Percentiles rank a stretch among this genome's conserved stretches.
phyloP scores from a whole-genome alignment of 2,329 filamentous ascomycete species.

The Coniochaeta prunicola region DNA sequence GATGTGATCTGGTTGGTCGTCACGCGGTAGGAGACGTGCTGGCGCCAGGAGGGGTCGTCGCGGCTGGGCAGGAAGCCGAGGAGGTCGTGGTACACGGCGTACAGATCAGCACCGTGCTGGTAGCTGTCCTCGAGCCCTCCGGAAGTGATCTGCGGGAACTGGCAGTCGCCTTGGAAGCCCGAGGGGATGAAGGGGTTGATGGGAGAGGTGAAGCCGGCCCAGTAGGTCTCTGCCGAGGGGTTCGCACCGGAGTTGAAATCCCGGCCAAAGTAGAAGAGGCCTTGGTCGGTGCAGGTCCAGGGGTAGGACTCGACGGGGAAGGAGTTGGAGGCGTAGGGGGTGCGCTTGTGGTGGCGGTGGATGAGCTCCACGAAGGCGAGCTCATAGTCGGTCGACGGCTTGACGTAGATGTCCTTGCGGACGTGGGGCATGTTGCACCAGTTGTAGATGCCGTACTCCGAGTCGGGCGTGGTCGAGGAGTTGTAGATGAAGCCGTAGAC shows the following conservation, averaged over 20 bases:
- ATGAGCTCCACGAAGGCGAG: slow-evolving; percentile 74
- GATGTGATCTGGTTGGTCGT: slow-evolving; percentile 79
- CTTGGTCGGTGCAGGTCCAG: slow-evolving; percentile 67
- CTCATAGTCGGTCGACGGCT: slow-evolving; percentile 50
- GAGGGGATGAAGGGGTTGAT: slow-evolving; percentile 59
- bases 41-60: slow-evolving; percentile 29
- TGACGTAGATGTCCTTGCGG: slow-evolving; percentile 58
- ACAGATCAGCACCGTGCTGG: slow-evolving; percentile 70
- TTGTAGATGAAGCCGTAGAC: slow-evolving; percentile 71
- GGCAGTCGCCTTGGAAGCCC: slow-evolving; percentile 67
- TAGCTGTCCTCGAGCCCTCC: slow-evolving; percentile 66
- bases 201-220: slow-evolving; percentile 53
- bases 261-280: slow-evolving; percentile 61
- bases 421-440: slow-evolving; percentile 88
- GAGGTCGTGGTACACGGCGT: slow-evolving; percentile 65
- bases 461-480: slow-evolving; percentile 49
- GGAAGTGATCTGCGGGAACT: slow-evolving; percentile 74
- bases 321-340: slow-evolving; percentile 69
- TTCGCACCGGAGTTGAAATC: slow-evolving; percentile 29
- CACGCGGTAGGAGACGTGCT: slow-evolving; percentile 57
- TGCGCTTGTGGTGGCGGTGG: slow-evolving; percentile 79
- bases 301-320: slow-evolving; percentile 66
- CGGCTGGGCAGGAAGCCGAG: slow-evolving; percentile 57
- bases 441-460: slow-evolving; percentile 61
- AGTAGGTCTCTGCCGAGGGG: slow-evolving; percentile 51